These are phyloP conservation scores for Fusarium sp. DNA, from an alignment of 2,329 filamentous ascomycete species.

Conservation along the genomic window DNA sequence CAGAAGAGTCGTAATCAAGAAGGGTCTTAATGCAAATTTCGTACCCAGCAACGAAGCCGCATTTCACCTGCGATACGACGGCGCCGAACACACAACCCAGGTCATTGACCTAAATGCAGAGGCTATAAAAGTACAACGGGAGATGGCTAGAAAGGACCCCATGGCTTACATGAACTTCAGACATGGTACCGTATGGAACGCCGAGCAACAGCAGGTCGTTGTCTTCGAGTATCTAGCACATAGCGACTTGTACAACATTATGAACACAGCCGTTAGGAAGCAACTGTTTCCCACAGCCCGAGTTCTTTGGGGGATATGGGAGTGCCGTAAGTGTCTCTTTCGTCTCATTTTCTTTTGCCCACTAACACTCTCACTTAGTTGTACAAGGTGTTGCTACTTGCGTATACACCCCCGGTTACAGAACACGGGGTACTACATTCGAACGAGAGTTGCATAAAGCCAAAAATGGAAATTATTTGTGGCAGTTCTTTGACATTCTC, in stretches of 20 bases:
- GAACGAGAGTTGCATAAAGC: constrained; percentile 27
- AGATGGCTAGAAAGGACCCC: constrained; percentile 10
- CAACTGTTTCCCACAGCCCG: constrained; percentile 26
- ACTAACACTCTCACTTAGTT: constrained; percentile 38
- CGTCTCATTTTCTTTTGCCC: background rate
- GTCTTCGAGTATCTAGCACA: constrained; percentile 45
- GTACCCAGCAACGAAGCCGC: constrained; percentile 23
- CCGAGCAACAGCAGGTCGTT: constrained; percentile 16
- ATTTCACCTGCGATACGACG: constrained; percentile 46
- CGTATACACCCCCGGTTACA: constrained; percentile 41
- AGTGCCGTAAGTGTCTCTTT: constrained; percentile 42
- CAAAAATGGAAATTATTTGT: background rate
- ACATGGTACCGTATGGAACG: constrained; percentile 8
- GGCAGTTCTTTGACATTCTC: constrained; percentile 10
- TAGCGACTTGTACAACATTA: constrained; percentile 38
- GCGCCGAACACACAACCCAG: constrained; percentile 46
- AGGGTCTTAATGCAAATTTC: constrained; percentile 6
- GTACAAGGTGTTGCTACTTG: constrained; percentile 44
- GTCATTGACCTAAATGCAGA: constrained; percentile 37
- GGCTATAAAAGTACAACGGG: constrained; percentile 15
- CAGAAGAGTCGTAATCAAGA: constrained; percentile 46
- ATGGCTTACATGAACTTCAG: background rate
- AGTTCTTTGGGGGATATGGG: constrained; percentile 48
- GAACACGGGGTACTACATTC: constrained; percentile 3
- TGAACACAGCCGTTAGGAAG: constrained; percentile 16